Evolutionary conservation across 1,139 yeast genomes (phyloP), one percentile per base, ranked within the genome.

Genomic region (Eremothecium sinecaudum): DNA sequence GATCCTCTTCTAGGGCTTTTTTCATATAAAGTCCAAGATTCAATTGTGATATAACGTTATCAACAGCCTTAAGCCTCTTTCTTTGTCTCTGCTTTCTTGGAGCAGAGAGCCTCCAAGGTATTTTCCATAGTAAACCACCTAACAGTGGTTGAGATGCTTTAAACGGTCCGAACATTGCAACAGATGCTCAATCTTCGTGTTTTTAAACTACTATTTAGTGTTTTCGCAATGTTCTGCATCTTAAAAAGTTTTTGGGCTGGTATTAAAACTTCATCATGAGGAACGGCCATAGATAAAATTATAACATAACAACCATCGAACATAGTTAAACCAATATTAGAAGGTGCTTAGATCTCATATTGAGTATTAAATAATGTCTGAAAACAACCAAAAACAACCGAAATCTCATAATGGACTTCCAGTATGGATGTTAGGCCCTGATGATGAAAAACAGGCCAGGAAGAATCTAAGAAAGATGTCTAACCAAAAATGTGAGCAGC

Each of bases 51-150:
- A 90, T 73, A 48, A 82, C 90, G 27, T 69, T 54, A 61, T 92
- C 98, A 33, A 92, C 96, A 29, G 65, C 65, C 55, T 72, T 73
- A 73, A 90, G 69, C 59, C 98, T 73, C 44, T 71, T 68, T 63
- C 97, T 73, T 53, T 83, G 84, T 51, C 97, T 71, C 44, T 70
- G 70, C 62, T 90, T 90, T 54, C 87, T 96, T 12, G 73, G 74
- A 28, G 67, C 64, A 4, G 96, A 82, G 71, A 90, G 68, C 48
- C 93, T 74, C 63, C 78, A 75, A 40, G 86, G 80, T 35, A 64
- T 66, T 56, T 78, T 79, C 95, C 96, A 87, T 37, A 87, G 64
- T 50, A 84, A 73, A 19, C 97, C 97, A 37, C 97, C 93, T 31
- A 77, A 59, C 10, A 72, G 60, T 23, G 73, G 67, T 39, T 67